A percentile compares a stretch with the other conserved stretches of the same genome.
Evolutionary conservation across 1,284 basidiomycete species (phyloP).

Genomic region (Cutaneotrichosporon sp.): DNA sequence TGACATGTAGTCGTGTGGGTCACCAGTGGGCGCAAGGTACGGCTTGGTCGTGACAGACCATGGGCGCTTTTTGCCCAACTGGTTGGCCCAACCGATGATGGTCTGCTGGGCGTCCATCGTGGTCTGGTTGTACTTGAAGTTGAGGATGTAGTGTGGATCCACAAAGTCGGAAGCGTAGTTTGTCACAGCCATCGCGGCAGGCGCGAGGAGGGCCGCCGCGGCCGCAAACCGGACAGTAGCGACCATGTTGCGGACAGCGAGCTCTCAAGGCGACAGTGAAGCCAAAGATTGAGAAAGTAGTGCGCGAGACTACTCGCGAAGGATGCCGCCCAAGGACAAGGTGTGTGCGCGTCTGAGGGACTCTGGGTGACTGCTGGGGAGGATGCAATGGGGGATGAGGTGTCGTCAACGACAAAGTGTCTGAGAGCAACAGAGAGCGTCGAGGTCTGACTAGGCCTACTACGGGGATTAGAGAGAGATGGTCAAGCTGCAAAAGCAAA

Average conservation of each 20-base stretch:
- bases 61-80: slow-evolving; percentile 1
- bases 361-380: no score
- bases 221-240: background rate
- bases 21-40: slow-evolving; percentile 11
- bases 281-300: no score
- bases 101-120: slow-evolving; percentile 15
- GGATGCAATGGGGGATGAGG: no score
- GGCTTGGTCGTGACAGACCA: slow-evolving; percentile 17
- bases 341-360: no score
- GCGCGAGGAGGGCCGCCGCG: slow-evolving; percentile 7
- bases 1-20: slow-evolving; percentile 18
- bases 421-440: no score
- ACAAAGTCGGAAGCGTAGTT: slow-evolving; percentile 19
- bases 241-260: no score
- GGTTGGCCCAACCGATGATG: slow-evolving; percentile 15
- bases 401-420: no score
- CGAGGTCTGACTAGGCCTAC: no score
- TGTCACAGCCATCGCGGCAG: slow-evolving; percentile 4
- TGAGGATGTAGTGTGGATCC: slow-evolving; percentile 9
- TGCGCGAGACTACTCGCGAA: no score
- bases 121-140: slow-evolving; percentile 5
- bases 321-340: no score
- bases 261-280: no score
- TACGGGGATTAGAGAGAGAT: background rate
- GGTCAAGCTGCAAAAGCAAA: no score